Conservation (phyloP, 2,329 filamentous ascomycete species). For the Fusarium sp. region DNA sequence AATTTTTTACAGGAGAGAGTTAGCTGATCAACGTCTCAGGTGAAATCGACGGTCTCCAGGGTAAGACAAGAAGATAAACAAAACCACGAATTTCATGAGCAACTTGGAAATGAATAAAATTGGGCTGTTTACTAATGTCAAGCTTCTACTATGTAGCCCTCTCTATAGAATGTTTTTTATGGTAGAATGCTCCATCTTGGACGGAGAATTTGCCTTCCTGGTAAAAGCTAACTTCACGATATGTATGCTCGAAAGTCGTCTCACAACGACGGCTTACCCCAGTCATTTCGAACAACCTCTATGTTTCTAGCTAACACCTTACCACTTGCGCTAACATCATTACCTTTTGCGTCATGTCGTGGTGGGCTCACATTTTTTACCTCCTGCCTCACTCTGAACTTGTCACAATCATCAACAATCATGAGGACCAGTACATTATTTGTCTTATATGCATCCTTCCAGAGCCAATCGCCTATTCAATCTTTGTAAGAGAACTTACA, state of each 20-base stretch:
- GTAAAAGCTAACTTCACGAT: too few relatives aligned
- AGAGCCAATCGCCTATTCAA: not conserved
- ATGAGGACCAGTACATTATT: fast-evolving
- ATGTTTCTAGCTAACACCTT: fast-evolving
- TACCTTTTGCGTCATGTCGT: fast-evolving
- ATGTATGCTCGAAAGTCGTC: too few relatives aligned
- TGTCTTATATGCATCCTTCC: not conserved
- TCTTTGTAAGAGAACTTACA: not conserved
- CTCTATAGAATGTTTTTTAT: too few relatives aligned
- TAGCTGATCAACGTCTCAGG: fast-evolving
- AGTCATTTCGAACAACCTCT: fast-evolving
- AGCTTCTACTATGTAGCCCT: too few relatives aligned
- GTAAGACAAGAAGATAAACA: not conserved
- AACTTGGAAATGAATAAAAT: not conserved
- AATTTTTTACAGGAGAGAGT: too few relatives aligned
- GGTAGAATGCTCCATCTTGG: too few relatives aligned
- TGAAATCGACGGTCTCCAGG: not conserved
- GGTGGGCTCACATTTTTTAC: fast-evolving
- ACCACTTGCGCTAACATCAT: fast-evolving
- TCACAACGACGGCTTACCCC: too few relatives aligned
- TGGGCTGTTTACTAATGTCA: not conserved
- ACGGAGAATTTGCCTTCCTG: too few relatives aligned
- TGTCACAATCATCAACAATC: fast-evolving
- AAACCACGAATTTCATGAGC: not conserved
- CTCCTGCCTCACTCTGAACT: fast-evolving